These are phyloP conservation scores for Hygrophila difformis DNA, from an alignment of 257 asterid species.

Conservation along the genomic window DNA sequence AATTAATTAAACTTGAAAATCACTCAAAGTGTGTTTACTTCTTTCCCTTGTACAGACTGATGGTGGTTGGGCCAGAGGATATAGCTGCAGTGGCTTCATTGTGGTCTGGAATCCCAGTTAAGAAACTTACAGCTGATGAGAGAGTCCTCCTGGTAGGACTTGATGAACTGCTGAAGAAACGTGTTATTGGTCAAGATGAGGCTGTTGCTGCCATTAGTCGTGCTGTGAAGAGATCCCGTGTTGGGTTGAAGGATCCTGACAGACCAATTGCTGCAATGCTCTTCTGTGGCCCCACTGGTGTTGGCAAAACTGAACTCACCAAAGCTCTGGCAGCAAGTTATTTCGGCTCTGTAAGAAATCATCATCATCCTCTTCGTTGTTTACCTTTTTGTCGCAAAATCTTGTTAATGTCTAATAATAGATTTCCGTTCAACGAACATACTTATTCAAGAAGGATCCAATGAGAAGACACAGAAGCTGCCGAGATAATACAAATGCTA, in stretches of 20 bases:
- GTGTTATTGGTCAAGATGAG: conserved; percentile 97
- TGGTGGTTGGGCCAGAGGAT: conserved; percentile 79
- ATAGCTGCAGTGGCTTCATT: conserved; percentile 92
- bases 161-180: conserved; percentile 76
- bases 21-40: too few species aligned
- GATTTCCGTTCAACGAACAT: too few species aligned
- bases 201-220: conserved; percentile 87
- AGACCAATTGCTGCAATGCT: conserved; percentile 98
- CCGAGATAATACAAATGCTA: too few species aligned
- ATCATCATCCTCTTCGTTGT: not conserved
- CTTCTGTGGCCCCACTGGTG: conserved; percentile 99
- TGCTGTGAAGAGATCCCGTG: conserved; percentile 95
- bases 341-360: conserved; percentile 85
- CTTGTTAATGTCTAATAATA: not conserved
- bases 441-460: too few species aligned
- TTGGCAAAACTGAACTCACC: conserved; percentile 93
- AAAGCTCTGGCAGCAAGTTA: conserved; percentile 89
- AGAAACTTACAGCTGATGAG: conserved; percentile 78
- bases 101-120: conserved; percentile 89
- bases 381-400: not conserved
- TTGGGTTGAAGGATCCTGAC: conserved; percentile 85
- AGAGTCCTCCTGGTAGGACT: conserved; percentile 71
- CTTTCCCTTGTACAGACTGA: conserved; percentile 32
- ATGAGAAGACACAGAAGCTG: too few species aligned
- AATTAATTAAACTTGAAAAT: too few species aligned